Evolutionary conservation across 2,329 filamentous ascomycete genomes (phyloP), one percentile per base, ranked within the genome.

Genomic region (Talaromyces sp.): DNA sequence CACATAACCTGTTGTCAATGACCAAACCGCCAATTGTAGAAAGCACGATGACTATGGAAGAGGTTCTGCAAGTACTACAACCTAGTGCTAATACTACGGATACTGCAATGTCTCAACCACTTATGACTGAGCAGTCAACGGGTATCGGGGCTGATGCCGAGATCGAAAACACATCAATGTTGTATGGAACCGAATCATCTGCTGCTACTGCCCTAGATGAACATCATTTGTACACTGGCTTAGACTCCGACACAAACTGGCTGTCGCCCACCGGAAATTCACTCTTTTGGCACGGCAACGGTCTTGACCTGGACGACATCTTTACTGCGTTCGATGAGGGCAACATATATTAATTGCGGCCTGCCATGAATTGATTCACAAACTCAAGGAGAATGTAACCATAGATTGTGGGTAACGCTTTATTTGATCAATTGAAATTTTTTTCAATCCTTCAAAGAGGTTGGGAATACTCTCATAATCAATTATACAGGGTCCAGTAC

Each of bases 271-370:
- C 50, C 11, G 28, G 50, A 2, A 54, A 35, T 11, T 35, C 50
- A 11, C 28, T 54, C 6, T 54, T 54, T 21, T 54, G 50, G 50
- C 50, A 54, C 50, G 31, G n/a, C 14, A 54, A 54, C 23, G 50
- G 50, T 12, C 50, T 54, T 18, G 50, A 23, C 3, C 21, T 54
- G 28, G 50, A 54, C 31, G 31, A 54, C 14, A 54, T 54, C 23
- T 54, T 54, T 18, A 54, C 50, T 21, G 50, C 50, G 11, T 54
- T 54, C n/a, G 33, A 54, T 11, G 50, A 55, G n/a, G 50, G 50
- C 16, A 55, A 37, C n/a, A 55, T 55, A 18, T 37, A 55, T 8
- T 55, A 18, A 55, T 14, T 18, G n/a, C n/a, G n/a, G n/a, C n/a
- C n/a, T n/a, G n/a, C n/a, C n/a, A n/a, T n/a, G n/a, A n/a, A n/a